Percentiles rank a stretch among this genome's conserved stretches.
Evolutionary conservation across 2,329 filamentous ascomycete genomes (phyloP).

Genomic region (Chaetomium globosum): DNA sequence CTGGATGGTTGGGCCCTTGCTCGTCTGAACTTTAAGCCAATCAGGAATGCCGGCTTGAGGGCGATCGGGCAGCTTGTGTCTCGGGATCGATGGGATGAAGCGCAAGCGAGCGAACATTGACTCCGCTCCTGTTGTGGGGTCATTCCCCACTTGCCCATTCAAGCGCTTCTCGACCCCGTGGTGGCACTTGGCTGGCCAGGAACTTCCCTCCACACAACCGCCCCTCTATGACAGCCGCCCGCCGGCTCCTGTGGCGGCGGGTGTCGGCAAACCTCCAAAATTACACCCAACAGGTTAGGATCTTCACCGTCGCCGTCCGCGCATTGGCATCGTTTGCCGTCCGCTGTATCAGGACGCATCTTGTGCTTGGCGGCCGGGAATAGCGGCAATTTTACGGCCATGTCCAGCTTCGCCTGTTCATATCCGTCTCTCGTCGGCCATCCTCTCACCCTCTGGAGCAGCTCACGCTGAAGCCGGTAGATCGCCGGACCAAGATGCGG

Average conservation of each 20-base stretch:
- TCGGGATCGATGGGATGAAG: conserved; percentile 40
- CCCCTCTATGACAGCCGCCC: conserved; percentile 16
- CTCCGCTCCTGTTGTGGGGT: conserved; percentile 23
- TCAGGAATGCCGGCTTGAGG: conserved; percentile 23
- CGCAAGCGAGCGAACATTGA: conserved; percentile 36
- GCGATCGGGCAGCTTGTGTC: conserved; percentile 37
- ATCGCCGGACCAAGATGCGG: conserved; percentile 4
- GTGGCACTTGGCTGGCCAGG: conserved; percentile 16
- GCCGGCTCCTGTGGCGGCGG: conserved; percentile 17
- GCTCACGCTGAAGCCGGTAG: background rate
- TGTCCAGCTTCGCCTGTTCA: background rate
- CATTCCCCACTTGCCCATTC: conserved; percentile 28
- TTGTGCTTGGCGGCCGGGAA: background rate
- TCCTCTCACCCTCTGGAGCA: background rate
- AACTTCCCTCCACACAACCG: conserved; percentile 23
- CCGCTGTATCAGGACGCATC: conserved; percentile 22
- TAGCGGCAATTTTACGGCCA: background rate
- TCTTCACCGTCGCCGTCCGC: conserved; percentile 12
- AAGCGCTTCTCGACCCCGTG: conserved; percentile 28
- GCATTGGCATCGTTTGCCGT: conserved; percentile 21
- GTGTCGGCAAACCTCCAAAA: conserved; percentile 18
- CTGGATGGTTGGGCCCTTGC: conserved; percentile 23
- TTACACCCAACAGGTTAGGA: conserved; percentile 17
- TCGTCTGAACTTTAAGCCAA: conserved; percentile 32
- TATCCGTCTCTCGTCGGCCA: background rate